These are phyloP conservation scores for Haplosporangium gracile DNA, from an alignment of 192 early-diverging fungal species.

Conservation along the genomic window DNA sequence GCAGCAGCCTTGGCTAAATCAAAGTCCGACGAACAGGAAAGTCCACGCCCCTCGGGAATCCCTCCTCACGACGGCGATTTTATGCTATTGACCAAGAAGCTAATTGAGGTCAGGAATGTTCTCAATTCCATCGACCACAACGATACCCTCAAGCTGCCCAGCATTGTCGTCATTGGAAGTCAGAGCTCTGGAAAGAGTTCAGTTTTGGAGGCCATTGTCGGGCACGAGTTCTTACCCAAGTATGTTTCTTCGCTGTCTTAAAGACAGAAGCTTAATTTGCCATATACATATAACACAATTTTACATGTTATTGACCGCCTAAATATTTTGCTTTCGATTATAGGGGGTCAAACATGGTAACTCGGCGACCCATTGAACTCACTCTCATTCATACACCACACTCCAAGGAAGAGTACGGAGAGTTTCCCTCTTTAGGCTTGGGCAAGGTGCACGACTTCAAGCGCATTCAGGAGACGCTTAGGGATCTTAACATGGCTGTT, in stretches of 20 bases:
- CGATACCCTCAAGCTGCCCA: constrained; percentile 85
- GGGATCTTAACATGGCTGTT: constrained; percentile 96
- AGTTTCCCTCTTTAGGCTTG: constrained; percentile 86
- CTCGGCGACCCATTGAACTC: constrained; percentile 85
- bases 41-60: constrained; percentile 59
- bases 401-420: constrained; percentile 82
- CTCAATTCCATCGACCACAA: constrained; percentile 88
- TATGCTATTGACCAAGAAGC: constrained; percentile 90
- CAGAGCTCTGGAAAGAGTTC: constrained; percentile 92
- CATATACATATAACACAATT: not conserved
- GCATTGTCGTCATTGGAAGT: constrained; percentile 88
- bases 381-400: constrained; percentile 87
- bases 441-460: constrained; percentile 92
- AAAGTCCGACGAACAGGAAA: constrained; percentile 60
- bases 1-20: constrained; percentile 53
- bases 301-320: not conserved
- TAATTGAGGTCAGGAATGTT: constrained; percentile 95
- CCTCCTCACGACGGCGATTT: constrained; percentile 81
- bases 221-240: constrained; percentile 89
- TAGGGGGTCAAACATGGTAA: constrained; percentile 87
- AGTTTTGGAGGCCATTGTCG: constrained; percentile 89
- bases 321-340: not conserved
- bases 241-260: constrained; percentile 30
- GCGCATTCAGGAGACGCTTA: constrained; percentile 92
- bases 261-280: not conserved